Conservation (phyloP, 2,329 filamentous ascomycete species). For the Colletotrichum siamense region DNA sequence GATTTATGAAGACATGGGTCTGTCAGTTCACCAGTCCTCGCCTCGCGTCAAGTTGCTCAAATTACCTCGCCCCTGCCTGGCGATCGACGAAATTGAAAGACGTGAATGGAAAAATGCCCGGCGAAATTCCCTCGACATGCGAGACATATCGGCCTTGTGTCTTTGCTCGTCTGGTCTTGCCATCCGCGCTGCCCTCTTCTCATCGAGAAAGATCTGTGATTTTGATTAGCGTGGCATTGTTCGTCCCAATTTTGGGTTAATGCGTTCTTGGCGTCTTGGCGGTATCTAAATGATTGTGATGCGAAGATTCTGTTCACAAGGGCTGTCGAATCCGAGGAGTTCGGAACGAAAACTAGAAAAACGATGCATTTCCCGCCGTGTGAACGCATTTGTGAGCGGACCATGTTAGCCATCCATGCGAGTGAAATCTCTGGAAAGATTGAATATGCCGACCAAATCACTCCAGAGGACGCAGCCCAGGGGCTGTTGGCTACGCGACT, state of each 20-base stretch:
- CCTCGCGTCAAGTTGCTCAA: background rate
- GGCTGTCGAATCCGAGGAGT: background rate
- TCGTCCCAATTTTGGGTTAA: background rate
- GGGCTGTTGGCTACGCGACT: no score
- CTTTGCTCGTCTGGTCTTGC: background rate
- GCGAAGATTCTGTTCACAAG: background rate
- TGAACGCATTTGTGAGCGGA: accelerated
- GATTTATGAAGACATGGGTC: background rate
- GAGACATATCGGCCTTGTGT: background rate
- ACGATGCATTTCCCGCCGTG: background rate
- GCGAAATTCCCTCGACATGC: background rate
- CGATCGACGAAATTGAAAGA: background rate
- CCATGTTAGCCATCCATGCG: background rate
- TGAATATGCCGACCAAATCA: background rate
- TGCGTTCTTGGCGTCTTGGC: background rate
- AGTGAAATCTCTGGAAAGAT: background rate
- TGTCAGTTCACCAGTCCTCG: background rate
- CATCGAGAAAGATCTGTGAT: background rate
- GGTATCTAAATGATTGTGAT: background rate
- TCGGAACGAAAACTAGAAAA: background rate
- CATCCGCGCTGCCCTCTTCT: background rate
- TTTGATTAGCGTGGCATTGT: background rate
- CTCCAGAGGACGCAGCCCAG: no score
- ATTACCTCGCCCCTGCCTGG: background rate
- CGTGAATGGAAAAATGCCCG: background rate